Conservation (phyloP, 805 yeast species). For the Ogataea paraovalis region DNA sequence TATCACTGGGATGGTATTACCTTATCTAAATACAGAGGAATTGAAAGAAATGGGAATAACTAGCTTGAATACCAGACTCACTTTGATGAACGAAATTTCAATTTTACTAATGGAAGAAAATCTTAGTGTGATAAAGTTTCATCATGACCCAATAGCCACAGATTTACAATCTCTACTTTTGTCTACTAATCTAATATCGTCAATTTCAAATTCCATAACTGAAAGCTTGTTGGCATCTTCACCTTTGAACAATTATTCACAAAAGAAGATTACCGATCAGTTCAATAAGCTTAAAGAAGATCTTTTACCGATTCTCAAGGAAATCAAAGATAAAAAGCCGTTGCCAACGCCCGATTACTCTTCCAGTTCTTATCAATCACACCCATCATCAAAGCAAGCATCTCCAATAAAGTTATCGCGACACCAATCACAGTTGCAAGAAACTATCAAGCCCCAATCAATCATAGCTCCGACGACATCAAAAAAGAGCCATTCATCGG, state of each 20-base stretch:
- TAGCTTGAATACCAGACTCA: conserved; percentile 51
- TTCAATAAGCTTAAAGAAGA: conserved; percentile 59
- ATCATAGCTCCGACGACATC: conserved; percentile 6
- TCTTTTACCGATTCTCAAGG: conserved; percentile 56
- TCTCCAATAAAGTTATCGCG: conserved; percentile 14
- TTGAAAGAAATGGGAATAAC: conserved; percentile 67
- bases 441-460: conserved; percentile 20
- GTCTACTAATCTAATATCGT: conserved; percentile 22
- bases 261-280: conserved; percentile 45
- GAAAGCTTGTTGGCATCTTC: conserved; percentile 15
- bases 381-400: conserved; percentile 5
- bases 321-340: conserved; percentile 62
- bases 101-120: conserved; percentile 41
- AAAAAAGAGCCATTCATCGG: conserved; percentile 4
- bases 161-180: conserved; percentile 25
- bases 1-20: conserved; percentile 69
- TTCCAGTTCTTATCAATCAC: conserved; percentile 7
- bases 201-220: conserved; percentile 21
- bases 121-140: conserved; percentile 13
- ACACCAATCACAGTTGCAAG: conserved; percentile 22
- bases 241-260: conserved; percentile 3
- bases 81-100: conserved; percentile 56
- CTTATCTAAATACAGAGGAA: conserved; percentile 65
- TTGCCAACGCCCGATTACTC: conserved; percentile 53
- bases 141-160: conserved; percentile 20